These are phyloP conservation scores for Fusarium dlaminii DNA, from an alignment of 2,329 filamentous ascomycete genomes.

Conservation along the genomic window DNA sequence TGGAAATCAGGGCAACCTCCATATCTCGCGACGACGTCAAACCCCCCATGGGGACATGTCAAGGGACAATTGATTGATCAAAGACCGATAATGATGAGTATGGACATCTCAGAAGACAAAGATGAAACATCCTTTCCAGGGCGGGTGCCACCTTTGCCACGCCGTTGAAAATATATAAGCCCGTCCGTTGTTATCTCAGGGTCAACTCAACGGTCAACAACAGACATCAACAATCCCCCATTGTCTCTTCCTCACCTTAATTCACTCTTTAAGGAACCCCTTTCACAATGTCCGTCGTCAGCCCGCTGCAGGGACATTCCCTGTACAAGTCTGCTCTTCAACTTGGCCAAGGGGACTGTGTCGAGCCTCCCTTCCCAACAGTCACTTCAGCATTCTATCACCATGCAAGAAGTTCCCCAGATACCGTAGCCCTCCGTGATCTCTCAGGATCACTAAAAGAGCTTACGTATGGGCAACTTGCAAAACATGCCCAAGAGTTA, in stretches of 20 bases:
- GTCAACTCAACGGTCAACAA: constrained; percentile 27
- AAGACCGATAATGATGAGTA: constrained; percentile 14
- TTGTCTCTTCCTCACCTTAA: constrained; percentile 15
- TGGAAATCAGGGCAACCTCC: constrained; percentile 32
- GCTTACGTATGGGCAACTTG: constrained; percentile 58
- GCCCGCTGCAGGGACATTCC: constrained; percentile 1
- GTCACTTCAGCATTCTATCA: constrained; percentile 52
- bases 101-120: constrained; percentile 10
- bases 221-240: constrained; percentile 25
- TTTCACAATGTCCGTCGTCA: constrained; percentile 12
- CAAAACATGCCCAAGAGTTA: constrained; percentile 53
- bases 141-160: constrained; percentile 20
- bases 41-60: constrained; percentile 13
- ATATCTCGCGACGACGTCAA: constrained; percentile 22
- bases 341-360: constrained; percentile 31
- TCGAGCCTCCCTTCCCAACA: constrained; percentile 49
- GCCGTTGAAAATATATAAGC: constrained; percentile 35
- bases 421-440: constrained; percentile 52
- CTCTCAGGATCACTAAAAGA: constrained; percentile 44
- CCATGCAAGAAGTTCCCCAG: constrained; percentile 49
- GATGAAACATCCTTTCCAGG: constrained; percentile 28
- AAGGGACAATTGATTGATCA: constrained; percentile 9
- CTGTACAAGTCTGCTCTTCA: not conserved
- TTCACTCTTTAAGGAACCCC: not conserved
- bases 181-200: constrained; percentile 28